Evolutionary conservation across 2,329 filamentous ascomycete species (phyloP).

Genomic region (Nothopassalora personata): DNA sequence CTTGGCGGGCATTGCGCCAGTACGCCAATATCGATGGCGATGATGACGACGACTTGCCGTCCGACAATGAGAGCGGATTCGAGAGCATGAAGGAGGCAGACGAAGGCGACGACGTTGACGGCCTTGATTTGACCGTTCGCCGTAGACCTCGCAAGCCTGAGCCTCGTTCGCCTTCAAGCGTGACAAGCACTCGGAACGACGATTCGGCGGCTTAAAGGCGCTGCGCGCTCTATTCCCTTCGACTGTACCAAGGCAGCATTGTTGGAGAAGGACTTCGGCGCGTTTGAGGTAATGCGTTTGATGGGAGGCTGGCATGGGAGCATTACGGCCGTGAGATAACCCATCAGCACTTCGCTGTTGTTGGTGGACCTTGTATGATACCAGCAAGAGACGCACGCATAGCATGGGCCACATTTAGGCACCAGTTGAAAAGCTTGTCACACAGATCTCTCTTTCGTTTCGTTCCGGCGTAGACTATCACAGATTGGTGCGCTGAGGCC

Average conservation of each 20-base stretch:
- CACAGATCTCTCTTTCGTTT: no score
- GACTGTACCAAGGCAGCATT: background rate
- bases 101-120: slow-evolving; percentile 16
- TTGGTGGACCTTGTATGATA: background rate
- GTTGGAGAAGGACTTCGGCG: background rate
- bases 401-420: background rate
- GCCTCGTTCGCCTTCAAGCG: background rate
- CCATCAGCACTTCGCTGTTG: background rate
- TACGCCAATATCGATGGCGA: slow-evolving; percentile 12
- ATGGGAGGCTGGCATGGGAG: background rate
- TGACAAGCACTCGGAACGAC: background rate
- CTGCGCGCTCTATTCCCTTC: background rate
- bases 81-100: slow-evolving; percentile 17
- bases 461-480: no score
- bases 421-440: background rate
- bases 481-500: no score
- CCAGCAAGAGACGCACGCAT: background rate
- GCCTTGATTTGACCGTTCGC: slow-evolving; percentile 5
- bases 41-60: slow-evolving; percentile 13
- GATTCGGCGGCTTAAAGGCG: background rate
- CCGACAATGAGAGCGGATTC: slow-evolving; percentile 19
- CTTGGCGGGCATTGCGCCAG: slow-evolving; percentile 11
- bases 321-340: background rate
- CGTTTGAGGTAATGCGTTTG: background rate
- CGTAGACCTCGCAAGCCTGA: slow-evolving; percentile 8